Evolutionary conservation across 2,329 filamentous ascomycete species (phyloP).

Genomic region (Parastagonospora avenae): DNA sequence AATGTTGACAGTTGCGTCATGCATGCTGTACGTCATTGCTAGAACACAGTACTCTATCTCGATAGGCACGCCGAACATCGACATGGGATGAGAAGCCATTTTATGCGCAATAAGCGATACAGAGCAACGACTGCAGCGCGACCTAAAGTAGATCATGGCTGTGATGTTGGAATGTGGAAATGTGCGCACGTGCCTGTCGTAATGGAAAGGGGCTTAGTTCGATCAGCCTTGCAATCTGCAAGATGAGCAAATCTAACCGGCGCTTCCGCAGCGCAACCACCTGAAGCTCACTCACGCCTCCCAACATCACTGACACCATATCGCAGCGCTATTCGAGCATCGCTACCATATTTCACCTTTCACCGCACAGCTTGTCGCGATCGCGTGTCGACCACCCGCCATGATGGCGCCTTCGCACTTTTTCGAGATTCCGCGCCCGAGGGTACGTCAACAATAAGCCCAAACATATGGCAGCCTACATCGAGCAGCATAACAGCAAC

Average conservation of each 20-base stretch:
- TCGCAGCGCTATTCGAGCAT: conserved; percentile 23
- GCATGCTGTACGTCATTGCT: background rate
- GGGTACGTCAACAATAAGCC: conserved; percentile 33
- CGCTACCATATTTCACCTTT: conserved; percentile 12
- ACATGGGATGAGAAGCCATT: background rate
- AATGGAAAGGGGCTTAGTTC: conserved; percentile 18
- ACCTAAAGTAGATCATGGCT: background rate
- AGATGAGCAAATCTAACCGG: conserved; percentile 29
- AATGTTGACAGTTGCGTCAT: background rate
- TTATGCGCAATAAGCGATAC: too few species aligned
- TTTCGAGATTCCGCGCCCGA: conserved; percentile 47
- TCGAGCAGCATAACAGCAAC: conserved; percentile 7
- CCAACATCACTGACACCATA: conserved; percentile 1
- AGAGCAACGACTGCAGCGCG: background rate
- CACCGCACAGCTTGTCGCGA: conserved; percentile 1
- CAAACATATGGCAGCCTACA: conserved; percentile 1
- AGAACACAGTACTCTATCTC: background rate
- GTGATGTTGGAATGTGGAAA: background rate
- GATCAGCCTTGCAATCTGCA: conserved; percentile 16
- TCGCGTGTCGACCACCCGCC: conserved; percentile 12
- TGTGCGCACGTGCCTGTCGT: conserved; percentile 2
- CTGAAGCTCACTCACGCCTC: conserved; percentile 7
- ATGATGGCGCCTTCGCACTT: conserved; percentile 41
- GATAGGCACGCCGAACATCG: background rate
- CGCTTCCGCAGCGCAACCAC: conserved; percentile 18